These are phyloP conservation scores for Acrasis kona DNA, from an alignment of 78 protist species.

Conservation along the genomic window DNA sequence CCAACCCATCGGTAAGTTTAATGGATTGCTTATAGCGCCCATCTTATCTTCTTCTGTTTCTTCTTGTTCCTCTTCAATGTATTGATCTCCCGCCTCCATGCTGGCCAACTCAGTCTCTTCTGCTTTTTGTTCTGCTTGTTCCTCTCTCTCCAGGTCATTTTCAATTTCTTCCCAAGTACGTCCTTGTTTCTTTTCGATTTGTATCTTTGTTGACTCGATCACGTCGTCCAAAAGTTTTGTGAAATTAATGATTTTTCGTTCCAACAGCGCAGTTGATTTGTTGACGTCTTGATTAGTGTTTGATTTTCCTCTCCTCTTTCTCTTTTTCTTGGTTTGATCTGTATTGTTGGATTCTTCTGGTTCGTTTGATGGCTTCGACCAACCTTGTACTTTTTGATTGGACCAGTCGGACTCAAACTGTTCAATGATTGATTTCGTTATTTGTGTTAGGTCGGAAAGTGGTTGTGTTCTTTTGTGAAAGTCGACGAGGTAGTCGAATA, in stretches of 20 bases:
- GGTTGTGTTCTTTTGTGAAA: not conserved
- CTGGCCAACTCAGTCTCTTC: constrained; percentile 1
- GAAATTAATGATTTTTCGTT: not conserved
- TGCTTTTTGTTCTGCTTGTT: not conserved
- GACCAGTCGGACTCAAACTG: constrained; percentile 5
- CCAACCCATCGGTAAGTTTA: constrained; percentile 86
- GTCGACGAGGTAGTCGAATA: not conserved
- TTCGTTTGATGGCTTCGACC: not conserved
- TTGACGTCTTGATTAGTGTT: not conserved
- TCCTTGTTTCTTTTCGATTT: constrained; percentile 3
- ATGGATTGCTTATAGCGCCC: constrained; percentile 41
- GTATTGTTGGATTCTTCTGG: constrained; percentile 29
- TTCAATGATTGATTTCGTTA: not conserved
- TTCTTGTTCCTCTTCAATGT: constrained; percentile 18
- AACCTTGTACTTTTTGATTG: not conserved
- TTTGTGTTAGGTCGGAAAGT: not conserved
- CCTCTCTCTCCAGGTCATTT: constrained; percentile 19
- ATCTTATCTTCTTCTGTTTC: constrained; percentile 59
- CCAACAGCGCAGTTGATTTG: not conserved
- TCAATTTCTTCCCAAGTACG: not conserved
- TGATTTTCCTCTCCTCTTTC: constrained; percentile 22
- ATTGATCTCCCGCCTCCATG: not conserved
- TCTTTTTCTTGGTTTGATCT: not conserved
- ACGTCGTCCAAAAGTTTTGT: not conserved
- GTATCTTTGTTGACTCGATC: not conserved